phyloP scores from a whole-genome alignment of 169 alveolate species.

The Eimeria tenella region DNA sequence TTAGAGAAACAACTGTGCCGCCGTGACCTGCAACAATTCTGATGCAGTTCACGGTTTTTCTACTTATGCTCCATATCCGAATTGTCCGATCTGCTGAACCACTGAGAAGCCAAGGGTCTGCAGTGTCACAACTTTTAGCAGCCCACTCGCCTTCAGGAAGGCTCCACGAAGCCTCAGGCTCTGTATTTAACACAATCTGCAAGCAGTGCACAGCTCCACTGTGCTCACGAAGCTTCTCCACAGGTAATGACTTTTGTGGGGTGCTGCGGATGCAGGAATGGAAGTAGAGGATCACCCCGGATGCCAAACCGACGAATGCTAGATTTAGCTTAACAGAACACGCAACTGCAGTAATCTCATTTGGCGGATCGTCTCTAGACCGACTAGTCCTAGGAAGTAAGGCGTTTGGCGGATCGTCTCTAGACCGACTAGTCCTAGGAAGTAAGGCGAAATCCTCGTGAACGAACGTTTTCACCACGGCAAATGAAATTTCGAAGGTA shows the following conservation, averaged over 20 bases:
- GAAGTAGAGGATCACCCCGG: constrained; percentile 54
- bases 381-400: neutral
- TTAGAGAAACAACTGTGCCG: constrained; percentile 72
- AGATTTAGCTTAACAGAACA: constrained; percentile 32
- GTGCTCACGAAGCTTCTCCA: constrained; percentile 41
- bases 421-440: neutral
- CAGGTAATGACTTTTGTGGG: neutral
- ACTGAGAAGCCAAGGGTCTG: constrained; percentile 59
- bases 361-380: neutral
- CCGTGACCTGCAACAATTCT: constrained; percentile 74
- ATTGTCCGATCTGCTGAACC: constrained; percentile 77
- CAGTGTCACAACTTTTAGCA: neutral
- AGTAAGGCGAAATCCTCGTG: constrained; percentile 17
- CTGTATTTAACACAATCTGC: constrained; percentile 29
- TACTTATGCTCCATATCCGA: constrained; percentile 49
- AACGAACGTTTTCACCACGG: constrained; percentile 21
- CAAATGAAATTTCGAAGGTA: constrained; percentile 33
- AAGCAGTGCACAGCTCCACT: constrained; percentile 67
- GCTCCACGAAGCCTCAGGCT: constrained; percentile 27
- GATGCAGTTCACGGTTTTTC: constrained; percentile 53
- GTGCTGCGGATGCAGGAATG: neutral
- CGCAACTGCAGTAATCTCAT: constrained; percentile 31
- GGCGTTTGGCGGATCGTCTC: constrained; percentile 2
- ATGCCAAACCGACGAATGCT: constrained; percentile 33
- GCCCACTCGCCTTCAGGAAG: neutral